Conservation (phyloP, 306 rosid species). For the Lotus japonicus region DNA sequence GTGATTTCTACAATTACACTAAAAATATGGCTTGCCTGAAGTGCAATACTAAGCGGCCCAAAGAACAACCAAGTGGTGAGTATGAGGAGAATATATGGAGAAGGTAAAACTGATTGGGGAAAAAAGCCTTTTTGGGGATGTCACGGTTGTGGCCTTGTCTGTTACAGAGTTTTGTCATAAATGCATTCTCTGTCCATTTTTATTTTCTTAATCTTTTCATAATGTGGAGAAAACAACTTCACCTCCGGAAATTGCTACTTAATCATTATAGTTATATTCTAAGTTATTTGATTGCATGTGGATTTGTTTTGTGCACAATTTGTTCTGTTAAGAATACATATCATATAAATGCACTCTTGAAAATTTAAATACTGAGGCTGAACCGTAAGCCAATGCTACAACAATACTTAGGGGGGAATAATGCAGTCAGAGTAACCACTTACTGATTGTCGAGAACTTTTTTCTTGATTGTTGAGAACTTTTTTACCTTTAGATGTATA, state of each 20-base stretch:
- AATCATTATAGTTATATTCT: neutral
- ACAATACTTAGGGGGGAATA: no score
- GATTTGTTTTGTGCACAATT: neutral
- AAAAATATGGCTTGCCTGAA: constrained; percentile 48
- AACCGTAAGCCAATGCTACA: no score
- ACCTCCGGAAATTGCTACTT: neutral
- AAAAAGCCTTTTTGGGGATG: neutral
- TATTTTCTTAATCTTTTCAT: neutral
- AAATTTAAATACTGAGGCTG: no score
- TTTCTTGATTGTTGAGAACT: no score
- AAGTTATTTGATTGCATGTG: neutral
- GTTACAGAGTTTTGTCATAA: neutral
- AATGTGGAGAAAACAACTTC: neutral
- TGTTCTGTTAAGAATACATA: no score
- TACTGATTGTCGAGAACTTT: no score
- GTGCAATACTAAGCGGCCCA: constrained; percentile 45
- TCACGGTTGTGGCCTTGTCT: neutral
- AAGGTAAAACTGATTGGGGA: constrained; percentile 22
- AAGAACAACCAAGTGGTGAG: constrained; percentile 18
- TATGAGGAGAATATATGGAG: constrained; percentile 46
- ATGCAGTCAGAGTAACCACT: no score
- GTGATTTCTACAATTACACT: constrained; percentile 59
- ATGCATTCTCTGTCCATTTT: neutral
- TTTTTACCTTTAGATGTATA: no score
- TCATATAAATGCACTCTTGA: no score